These are phyloP conservation scores for Sphaerulina vaccinii DNA, from an alignment of 2,329 filamentous ascomycete species.

Conservation along the genomic window DNA sequence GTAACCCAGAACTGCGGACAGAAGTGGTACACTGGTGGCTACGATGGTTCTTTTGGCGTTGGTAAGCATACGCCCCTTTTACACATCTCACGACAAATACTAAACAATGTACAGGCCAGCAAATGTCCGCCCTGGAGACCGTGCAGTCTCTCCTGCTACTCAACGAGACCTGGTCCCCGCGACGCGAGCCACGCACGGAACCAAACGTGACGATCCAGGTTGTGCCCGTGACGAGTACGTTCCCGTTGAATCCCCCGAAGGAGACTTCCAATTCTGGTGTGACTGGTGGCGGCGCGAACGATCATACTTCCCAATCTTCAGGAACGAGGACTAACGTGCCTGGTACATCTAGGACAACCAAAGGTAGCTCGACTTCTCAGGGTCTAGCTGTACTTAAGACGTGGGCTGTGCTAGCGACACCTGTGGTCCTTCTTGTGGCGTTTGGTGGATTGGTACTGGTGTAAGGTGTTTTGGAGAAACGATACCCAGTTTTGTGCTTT, in stretches of 20 bases:
- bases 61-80: background rate
- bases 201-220: constrained; percentile 24
- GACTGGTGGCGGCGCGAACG: background rate
- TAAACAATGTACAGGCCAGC: constrained; percentile 36
- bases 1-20: constrained; percentile 45
- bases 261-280: constrained; percentile 13
- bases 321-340: constrained; percentile 2
- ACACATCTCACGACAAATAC: background rate
- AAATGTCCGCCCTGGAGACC: constrained; percentile 47
- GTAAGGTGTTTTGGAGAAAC: background rate
- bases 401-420: background rate
- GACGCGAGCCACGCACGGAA: constrained; percentile 15
- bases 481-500: too few species aligned
- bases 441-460: background rate
- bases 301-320: background rate
- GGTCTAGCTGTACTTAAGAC: background rate
- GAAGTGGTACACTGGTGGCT: constrained; percentile 47
- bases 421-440: background rate
- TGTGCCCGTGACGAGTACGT: constrained; percentile 25
- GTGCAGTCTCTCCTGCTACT: constrained; percentile 44
- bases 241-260: constrained; percentile 21
- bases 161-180: constrained; percentile 5
- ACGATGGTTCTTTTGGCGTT: constrained; percentile 43
- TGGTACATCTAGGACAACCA: background rate
- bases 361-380: background rate